Evolutionary conservation across 139 green algal genomes (phyloP).

Genomic region (Spirogloea muscicola): DNA sequence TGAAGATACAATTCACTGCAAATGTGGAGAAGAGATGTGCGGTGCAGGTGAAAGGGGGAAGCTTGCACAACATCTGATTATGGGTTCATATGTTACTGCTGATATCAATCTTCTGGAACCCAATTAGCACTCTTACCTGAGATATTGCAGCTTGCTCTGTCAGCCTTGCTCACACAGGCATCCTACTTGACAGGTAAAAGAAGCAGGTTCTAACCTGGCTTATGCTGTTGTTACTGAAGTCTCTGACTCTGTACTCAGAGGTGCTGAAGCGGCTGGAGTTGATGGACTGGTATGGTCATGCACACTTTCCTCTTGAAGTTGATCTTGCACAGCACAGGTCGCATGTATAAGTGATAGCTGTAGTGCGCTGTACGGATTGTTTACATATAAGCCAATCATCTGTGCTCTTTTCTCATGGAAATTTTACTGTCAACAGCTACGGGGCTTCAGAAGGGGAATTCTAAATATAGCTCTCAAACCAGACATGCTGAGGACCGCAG

Average conservation of each 20-base stretch:
- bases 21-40: no score
- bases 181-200: constrained; percentile 13
- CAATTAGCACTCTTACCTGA: neutral
- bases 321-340: neutral
- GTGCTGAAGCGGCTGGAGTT: constrained; percentile 24
- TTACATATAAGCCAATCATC: neutral
- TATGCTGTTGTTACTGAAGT: constrained; percentile 40
- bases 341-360: neutral
- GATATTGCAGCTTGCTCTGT: neutral
- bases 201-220: constrained; percentile 30
- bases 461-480: constrained; percentile 25
- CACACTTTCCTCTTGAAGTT: neutral
- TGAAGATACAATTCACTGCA: neutral
- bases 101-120: neutral
- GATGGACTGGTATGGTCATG: constrained; percentile 32
- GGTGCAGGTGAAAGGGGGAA: no score
- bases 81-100: neutral
- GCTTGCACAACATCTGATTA: no score
- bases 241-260: constrained; percentile 33
- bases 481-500: neutral
- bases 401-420: neutral
- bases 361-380: neutral
- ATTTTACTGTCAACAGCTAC: constrained; percentile 19
- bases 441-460: constrained; percentile 15
- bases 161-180: neutral